Percentiles rank a stretch among this genome's conserved stretches.
These are phyloP conservation scores for Pythium aphanidermatum DNA, from an alignment of 352 stramenopile genomes.

Conservation along the genomic window DNA sequence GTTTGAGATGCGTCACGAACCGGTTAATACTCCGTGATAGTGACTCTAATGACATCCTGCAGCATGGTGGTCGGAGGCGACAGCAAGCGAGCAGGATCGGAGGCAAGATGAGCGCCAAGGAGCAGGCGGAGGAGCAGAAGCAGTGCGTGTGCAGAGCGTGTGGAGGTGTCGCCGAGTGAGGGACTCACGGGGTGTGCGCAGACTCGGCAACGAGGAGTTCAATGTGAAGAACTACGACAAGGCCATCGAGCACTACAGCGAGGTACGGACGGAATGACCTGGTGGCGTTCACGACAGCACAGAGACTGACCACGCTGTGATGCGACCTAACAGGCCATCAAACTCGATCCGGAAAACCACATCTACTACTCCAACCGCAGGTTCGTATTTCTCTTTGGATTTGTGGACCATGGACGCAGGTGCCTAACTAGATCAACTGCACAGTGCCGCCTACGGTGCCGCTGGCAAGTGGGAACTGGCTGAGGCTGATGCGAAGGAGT, in stretches of 20 bases:
- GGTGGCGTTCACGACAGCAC: neutral
- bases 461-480: constrained; percentile 62
- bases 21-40: constrained; percentile 1
- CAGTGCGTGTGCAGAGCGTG: constrained; percentile 24
- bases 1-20: neutral
- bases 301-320: neutral
- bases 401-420: neutral
- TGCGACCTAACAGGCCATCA: constrained; percentile 49
- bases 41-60: too few species aligned
- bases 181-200: too few species aligned
- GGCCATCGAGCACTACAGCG: constrained; percentile 69
- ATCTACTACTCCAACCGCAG: constrained; percentile 85
- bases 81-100: neutral
- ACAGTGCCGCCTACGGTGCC: constrained; percentile 66
- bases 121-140: constrained; percentile 62
- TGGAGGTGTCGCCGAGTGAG: neutral
- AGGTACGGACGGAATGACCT: constrained; percentile 24
- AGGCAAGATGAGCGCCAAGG: constrained; percentile 33
- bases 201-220: constrained; percentile 81
- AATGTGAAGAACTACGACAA: constrained; percentile 84
- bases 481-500: constrained; percentile 66
- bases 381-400: constrained; percentile 10
- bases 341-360: constrained; percentile 61
- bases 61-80: neutral
- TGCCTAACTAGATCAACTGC: neutral